These are phyloP conservation scores for Geum urbanum DNA, from an alignment of 306 rosid genomes.

Conservation along the genomic window DNA sequence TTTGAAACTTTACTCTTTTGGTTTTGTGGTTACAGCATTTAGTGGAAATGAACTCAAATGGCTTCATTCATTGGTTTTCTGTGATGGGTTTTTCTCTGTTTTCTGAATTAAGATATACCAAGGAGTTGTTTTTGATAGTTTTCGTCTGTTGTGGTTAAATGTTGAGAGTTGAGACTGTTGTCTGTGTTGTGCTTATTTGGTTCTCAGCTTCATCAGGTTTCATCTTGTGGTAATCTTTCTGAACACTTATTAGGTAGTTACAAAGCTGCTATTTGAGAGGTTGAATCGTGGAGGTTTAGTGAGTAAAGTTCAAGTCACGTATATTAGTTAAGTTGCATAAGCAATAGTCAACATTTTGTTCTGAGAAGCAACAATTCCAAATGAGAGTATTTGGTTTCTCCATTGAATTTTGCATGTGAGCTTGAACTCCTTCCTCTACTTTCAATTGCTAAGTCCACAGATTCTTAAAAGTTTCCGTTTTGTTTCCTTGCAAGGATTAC, in stretches of 20 bases:
- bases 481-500: background rate
- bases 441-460: background rate
- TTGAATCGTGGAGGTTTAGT: background rate
- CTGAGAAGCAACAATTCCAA: background rate
- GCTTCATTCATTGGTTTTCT: constrained; percentile 4
- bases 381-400: background rate
- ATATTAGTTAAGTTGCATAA: background rate
- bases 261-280: background rate
- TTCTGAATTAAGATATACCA: background rate
- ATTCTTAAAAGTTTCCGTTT: background rate
- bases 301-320: background rate
- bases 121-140: background rate
- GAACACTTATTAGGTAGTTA: background rate
- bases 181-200: background rate
- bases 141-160: background rate
- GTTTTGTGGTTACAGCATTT: background rate
- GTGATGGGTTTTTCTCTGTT: background rate
- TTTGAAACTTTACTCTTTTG: constrained; percentile 1
- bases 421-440: background rate
- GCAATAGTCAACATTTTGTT: background rate
- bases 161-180: background rate
- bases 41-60: background rate
- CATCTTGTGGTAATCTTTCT: background rate
- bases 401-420: background rate
- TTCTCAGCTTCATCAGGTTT: background rate